Evolutionary conservation across 139 green algal genomes (phyloP).

Genomic region (Auxenochlorella pyrenoidosa): DNA sequence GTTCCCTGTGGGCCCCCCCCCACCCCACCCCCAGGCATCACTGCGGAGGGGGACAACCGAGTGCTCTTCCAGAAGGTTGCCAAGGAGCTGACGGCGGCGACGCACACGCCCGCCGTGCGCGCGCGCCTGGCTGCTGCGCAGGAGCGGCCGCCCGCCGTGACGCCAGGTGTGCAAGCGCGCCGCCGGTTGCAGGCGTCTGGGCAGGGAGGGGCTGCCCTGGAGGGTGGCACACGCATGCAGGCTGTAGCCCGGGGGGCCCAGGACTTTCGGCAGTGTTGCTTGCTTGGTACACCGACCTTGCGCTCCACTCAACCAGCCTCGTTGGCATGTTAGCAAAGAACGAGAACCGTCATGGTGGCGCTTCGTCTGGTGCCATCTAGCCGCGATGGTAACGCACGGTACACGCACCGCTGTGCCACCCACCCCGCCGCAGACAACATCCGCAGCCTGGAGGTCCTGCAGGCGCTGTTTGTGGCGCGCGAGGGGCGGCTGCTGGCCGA

Average conservation of each 20-base stretch:
- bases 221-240: too few species aligned
- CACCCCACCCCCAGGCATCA: conserved; percentile 68
- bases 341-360: too few species aligned
- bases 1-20: too few species aligned
- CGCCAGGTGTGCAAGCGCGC: background rate
- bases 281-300: too few species aligned
- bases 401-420: too few species aligned
- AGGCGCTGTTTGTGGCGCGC: conserved; percentile 48
- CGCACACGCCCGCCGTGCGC: conserved; percentile 21
- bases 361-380: too few species aligned
- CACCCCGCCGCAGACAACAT: background rate
- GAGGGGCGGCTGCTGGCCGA: conserved; percentile 71
- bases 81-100: conserved; percentile 59
- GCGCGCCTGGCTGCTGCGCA: conserved; percentile 38
- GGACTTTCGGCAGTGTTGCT: too few species aligned
- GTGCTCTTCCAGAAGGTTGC: conserved; percentile 85
- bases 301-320: too few species aligned
- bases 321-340: too few species aligned
- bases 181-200: background rate
- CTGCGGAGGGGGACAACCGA: conserved; percentile 94
- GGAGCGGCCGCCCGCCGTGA: conserved; percentile 24
- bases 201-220: too few species aligned
- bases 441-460: conserved; percentile 54
- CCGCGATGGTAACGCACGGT: too few species aligned
- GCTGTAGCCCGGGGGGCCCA: too few species aligned